phyloP scores from a whole-genome alignment of 495 filamentous ascomycete genomes.

The Trichoderma asperelloides region DNA sequence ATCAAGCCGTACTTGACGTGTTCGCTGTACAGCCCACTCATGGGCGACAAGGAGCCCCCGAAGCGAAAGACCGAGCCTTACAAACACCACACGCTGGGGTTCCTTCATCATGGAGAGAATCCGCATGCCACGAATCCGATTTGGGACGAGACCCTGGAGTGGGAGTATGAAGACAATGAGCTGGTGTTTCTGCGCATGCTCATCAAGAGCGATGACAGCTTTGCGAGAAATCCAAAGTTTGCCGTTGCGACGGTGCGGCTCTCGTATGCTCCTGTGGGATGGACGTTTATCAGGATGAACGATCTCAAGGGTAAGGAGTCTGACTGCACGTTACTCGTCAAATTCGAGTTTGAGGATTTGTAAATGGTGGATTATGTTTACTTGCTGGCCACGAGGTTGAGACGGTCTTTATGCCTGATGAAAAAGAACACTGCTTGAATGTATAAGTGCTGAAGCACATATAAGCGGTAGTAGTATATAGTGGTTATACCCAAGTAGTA shows the following conservation, averaged over 20 bases:
- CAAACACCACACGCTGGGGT: slow-evolving; percentile 34
- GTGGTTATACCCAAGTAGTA: no score
- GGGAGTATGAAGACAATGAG: slow-evolving; percentile 47
- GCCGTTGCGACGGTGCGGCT: slow-evolving; percentile 39
- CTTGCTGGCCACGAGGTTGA: no score
- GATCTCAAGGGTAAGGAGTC: slow-evolving; percentile 46
- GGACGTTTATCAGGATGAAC: slow-evolving; percentile 45
- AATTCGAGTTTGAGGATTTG: slow-evolving; percentile 35
- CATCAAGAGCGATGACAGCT: slow-evolving; percentile 46
- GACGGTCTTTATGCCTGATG: no score
- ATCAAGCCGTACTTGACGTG: slow-evolving; percentile 47
- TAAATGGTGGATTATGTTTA: neutral
- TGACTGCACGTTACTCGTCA: slow-evolving; percentile 39
- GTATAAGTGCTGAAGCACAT: no score
- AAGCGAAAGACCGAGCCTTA: slow-evolving; percentile 45
- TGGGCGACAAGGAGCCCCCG: slow-evolving; percentile 25
- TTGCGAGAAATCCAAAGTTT: slow-evolving; percentile 38
- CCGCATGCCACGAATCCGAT: slow-evolving; percentile 37
- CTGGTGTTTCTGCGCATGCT: slow-evolving; percentile 43
- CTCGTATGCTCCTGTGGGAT: slow-evolving; percentile 37
- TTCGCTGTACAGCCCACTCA: slow-evolving; percentile 36
- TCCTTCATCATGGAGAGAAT: slow-evolving; percentile 33
- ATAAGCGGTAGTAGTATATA: no score
- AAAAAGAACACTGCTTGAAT: no score
- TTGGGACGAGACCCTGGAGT: slow-evolving; percentile 45